Base-by-base conservation (phyloP, 2,329 filamentous ascomycete species). In the Myriosclerotinia scirpicola region DNA sequence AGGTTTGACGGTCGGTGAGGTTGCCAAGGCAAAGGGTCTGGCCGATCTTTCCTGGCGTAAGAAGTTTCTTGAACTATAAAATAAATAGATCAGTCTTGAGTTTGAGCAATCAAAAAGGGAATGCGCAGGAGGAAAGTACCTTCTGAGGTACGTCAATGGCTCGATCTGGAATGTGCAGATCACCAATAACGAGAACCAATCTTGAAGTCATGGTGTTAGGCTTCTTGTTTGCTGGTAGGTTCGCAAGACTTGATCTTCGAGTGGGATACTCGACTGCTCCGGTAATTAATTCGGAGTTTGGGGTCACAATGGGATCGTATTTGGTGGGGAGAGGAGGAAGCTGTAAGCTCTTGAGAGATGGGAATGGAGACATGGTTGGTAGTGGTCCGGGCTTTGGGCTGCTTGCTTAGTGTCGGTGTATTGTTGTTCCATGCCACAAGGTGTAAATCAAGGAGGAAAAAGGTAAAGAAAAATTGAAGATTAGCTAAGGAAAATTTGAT, bases 111-210 rank as follows among this genome's bases (percentile, higher is more conserved):
- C 64, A 52, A 58, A 65, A 40, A 56, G 59, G 38, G 34, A 67
- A 64, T 61, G 55, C 55, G 64, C 50, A 60, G 59, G 64, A 34
- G 30, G 38, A 48, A 40, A 71, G 72, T 83, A 93, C 92, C 88
- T 96, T 96, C 78, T 90, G 84, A 68, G 93, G 93, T 75, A 97
- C 93, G 79, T 96, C 93, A 71, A 95, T 88, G 74, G 92, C 93
- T 78, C 93, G 85, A 80, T 97, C 93, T 74, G 93, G 93, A 80
- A 97, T 96, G 82, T 96, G 93, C 65, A 97, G 87, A 81, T 97
- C 93, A 78, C 92, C 92, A 73, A 97, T 92, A 76, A 95, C 92
- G 77, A 97, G 86, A 77, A 96, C 93, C 73, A 97, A 85, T 80
- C 94, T 92, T 71, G 92, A 92, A 82, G 94, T 92, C 83, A 87